Base-by-base conservation (phyloP, 1,284 basidiomycete species). In the Rugosomyces carneus region DNA sequence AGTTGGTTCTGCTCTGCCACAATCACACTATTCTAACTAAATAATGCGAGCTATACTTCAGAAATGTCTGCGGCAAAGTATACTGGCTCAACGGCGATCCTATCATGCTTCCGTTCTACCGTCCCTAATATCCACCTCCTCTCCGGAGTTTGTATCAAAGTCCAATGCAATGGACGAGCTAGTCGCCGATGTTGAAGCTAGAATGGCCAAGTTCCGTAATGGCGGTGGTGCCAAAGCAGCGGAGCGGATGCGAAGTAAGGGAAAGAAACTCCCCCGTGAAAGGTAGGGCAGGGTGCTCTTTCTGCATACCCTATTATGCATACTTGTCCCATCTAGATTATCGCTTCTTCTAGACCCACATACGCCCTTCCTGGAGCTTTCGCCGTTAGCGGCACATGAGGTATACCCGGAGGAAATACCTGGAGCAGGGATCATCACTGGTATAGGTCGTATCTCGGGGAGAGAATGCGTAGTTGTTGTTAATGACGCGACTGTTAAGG, bases 401-500 rank as follows among this genome's bases (percentile, higher is more conserved):
- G 87, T 96, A 16, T 97, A 97, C 60, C 73, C 80, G 0, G 75
- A 93, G 55, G 69, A 73, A 36, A 80, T 97, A 29, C 93, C 93
- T 9, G 89, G 86, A 0, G 94, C 90, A 1, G 93, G 93, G 13
- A 78, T 97, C 48, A 89, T 97, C 53, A 93, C 93, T 4, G 93
- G 93, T 23, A 88, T 97, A 53, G 80, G 80, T 4, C 70, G 83
- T 45, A 84, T 96, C 40, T 78, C 84, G 15, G 92, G 89, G 2
- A 72, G 80, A 47, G 89, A 93, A 62, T 94, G 91, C 61, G 83
- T 96, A 61, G 68, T 97, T 7, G 83, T 96, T 9, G 88, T 92
- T 32, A 97, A 97, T 65, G 93, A 97, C 61, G 88, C 93, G 21
- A 94, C 90, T 1, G 92, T 94, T 34, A 94, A 94, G 62, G 92